Evolutionary conservation across 2,329 filamentous ascomycete species (phyloP).

Genomic region (Chrysoporthe austroafricana): DNA sequence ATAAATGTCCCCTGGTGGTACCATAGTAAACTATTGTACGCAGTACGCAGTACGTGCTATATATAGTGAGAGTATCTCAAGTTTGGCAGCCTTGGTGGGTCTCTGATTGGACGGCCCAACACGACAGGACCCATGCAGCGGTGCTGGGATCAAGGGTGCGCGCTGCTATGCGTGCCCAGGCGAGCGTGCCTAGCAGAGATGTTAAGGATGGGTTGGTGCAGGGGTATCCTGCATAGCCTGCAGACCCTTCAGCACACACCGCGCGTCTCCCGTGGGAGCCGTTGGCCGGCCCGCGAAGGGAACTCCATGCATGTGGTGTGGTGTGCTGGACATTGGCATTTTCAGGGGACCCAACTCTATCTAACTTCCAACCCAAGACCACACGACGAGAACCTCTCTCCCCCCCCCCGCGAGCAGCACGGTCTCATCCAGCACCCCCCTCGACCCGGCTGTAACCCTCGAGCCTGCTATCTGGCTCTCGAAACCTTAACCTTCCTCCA

Average conservation of each 20-base stretch:
- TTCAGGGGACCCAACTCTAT: neutral
- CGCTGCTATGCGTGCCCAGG: too few relatives aligned
- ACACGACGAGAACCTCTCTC: neutral
- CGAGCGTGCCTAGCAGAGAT: too few relatives aligned
- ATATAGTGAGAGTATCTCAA: neutral
- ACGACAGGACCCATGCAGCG: neutral
- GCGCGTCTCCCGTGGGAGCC: neutral
- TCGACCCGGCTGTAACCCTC: neutral
- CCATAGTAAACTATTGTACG: too few relatives aligned
- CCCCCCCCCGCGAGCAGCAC: neutral
- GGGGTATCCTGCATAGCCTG: neutral
- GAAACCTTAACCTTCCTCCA: neutral
- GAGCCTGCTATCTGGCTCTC: slow-evolving; percentile 7
- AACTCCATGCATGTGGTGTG: neutral
- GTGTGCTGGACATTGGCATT: neutral
- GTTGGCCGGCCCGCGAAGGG: neutral
- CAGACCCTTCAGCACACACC: neutral
- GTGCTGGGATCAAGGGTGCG: neutral
- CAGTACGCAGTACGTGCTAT: too few relatives aligned
- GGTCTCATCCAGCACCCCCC: neutral
- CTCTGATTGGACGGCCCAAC: neutral
- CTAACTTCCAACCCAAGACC: neutral
- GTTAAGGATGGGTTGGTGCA: neutral
- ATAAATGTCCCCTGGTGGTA: neutral
- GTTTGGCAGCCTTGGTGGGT: neutral